Base-by-base conservation (phyloP, 108 stramenopile genomes). In the Bacterosira constricta region DNA sequence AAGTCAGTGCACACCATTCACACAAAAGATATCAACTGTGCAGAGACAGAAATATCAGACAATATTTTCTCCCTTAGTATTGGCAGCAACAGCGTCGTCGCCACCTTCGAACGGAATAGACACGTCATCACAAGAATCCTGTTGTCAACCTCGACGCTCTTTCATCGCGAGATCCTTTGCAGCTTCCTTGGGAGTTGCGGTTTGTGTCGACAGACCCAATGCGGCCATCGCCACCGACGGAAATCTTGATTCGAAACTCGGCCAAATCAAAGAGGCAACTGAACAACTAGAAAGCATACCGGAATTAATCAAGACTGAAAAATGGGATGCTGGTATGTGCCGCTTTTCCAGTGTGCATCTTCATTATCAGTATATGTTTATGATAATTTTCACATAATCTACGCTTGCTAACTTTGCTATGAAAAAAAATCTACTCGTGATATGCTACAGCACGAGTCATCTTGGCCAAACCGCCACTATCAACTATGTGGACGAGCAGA, bases 321-420 rank as follows among this genome's bases (percentile, higher is more conserved):
- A 95, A 75, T 95, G 93, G 93, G 93, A 95, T 71, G 52, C 80
- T 1, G 75, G 75, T 76, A 44, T 50, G 58, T n/a, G n/a, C n/a
- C n/a, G n/a, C n/a, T n/a, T n/a, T n/a, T n/a, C n/a, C n/a, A n/a
- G n/a, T n/a, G n/a, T n/a, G n/a, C n/a, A n/a, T n/a, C n/a, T n/a
- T n/a, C n/a, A n/a, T n/a, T n/a, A n/a, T n/a, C n/a, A n/a, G n/a
- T n/a, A n/a, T n/a, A n/a, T n/a, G n/a, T n/a, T n/a, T n/a, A n/a
- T n/a, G n/a, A n/a, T n/a, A n/a, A n/a, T n/a, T n/a, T n/a, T n/a
- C n/a, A n/a, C n/a, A n/a, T n/a, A n/a, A n/a, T n/a, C n/a, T n/a
- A n/a, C n/a, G n/a, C n/a, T n/a, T n/a, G n/a, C n/a, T n/a, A n/a
- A n/a, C n/a, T n/a, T n/a, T n/a, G n/a, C n/a, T 59, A 15, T 23